Evolutionary conservation across 2,329 filamentous ascomycete genomes (phyloP).

Genomic region (Aureobasidium subglaciale): DNA sequence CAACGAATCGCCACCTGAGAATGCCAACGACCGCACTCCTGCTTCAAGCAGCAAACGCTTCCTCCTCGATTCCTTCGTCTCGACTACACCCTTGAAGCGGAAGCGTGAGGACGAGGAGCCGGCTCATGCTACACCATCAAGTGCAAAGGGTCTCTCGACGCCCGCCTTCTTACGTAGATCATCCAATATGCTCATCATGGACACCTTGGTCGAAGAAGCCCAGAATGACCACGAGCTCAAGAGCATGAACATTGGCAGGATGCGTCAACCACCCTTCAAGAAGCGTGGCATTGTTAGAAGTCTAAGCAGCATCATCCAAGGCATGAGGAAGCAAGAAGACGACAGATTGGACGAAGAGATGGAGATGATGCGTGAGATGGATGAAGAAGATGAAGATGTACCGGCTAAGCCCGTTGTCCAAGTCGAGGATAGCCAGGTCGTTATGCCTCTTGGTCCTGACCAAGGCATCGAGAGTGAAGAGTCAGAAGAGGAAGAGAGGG

Average conservation of each 20-base stretch:
- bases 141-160: constrained; percentile 51
- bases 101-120: constrained; percentile 33
- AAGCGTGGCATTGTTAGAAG: constrained; percentile 52
- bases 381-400: constrained; percentile 37
- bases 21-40: constrained; percentile 36
- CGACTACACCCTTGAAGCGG: constrained; percentile 47
- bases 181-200: constrained; percentile 36
- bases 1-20: constrained; percentile 7
- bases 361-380: constrained; percentile 65
- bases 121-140: constrained; percentile 57
- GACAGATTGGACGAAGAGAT: constrained; percentile 65
- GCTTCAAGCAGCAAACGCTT: constrained; percentile 53
- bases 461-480: constrained; percentile 50
- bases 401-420: constrained; percentile 26
- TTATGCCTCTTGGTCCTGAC: constrained; percentile 41
- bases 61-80: constrained; percentile 57
- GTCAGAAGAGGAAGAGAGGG: constrained; percentile 37
- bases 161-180: constrained; percentile 61
- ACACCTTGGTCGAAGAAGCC: constrained; percentile 54
- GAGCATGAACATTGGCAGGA: constrained; percentile 1
- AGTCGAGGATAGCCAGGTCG: constrained; percentile 37
- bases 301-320: constrained; percentile 66
- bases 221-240: constrained; percentile 29
- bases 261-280: constrained; percentile 33
- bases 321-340: constrained; percentile 62